Conservation (phyloP, 306 rosid genomes). For the Vigna trinervia region DNA sequence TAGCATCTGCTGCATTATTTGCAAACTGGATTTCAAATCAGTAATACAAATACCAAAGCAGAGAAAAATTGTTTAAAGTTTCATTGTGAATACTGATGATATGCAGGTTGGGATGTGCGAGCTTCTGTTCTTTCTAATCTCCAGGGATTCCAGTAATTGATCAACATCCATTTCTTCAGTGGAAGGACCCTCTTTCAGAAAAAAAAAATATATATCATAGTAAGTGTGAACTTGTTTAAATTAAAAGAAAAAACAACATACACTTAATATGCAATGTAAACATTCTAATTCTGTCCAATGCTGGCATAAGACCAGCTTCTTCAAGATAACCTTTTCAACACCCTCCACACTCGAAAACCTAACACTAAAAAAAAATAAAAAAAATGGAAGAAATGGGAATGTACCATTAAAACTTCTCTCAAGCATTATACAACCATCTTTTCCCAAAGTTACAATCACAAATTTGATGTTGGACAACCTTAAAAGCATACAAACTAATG, state of each 20-base stretch:
- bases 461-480: conserved; percentile 79
- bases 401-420: conserved; percentile 72
- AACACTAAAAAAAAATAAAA: background rate
- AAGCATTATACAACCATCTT: conserved; percentile 92
- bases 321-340: background rate
- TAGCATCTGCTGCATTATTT: background rate
- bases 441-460: conserved; percentile 88
- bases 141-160: conserved; percentile 57
- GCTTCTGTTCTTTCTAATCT: conserved; percentile 57
- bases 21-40: background rate
- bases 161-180: conserved; percentile 71
- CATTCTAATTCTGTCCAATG: conserved; percentile 10
- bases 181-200: conserved; percentile 60
- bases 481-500: conserved; percentile 80
- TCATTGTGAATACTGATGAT: conserved; percentile 64
- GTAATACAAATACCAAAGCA: conserved; percentile 17
- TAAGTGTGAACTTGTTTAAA: conserved; percentile 44
- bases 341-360: background rate
- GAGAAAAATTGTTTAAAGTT: conserved; percentile 15
- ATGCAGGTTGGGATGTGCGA: conserved; percentile 55
- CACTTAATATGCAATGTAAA: conserved; percentile 30
- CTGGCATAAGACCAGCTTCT: conserved; percentile 2
- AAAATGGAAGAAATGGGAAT: background rate
- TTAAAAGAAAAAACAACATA: conserved; percentile 31
- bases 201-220: conserved; percentile 31